Conservation (phyloP, 108 stramenopile genomes). For the Skeletonema marinoi region DNA sequence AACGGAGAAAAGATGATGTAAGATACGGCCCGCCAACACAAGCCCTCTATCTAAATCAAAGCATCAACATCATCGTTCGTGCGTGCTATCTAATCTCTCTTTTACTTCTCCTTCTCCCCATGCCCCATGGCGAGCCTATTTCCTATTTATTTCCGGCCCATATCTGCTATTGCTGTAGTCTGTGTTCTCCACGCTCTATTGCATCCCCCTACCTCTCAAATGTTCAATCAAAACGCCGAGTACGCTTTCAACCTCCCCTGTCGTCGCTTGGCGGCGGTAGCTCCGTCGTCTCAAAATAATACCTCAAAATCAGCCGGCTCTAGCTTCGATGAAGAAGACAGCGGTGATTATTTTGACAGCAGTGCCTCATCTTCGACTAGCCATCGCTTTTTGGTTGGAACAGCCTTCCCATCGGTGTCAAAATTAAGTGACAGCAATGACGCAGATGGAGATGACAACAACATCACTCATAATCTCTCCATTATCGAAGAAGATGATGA, state of each 20-base stretch:
- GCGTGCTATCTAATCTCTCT: too few relatives aligned
- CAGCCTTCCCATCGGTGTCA: slow-evolving; percentile 22
- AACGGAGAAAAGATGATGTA: too few relatives aligned
- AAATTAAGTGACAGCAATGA: slow-evolving; percentile 15
- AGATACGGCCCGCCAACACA: too few relatives aligned
- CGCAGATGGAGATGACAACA: background rate
- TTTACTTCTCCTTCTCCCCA: too few relatives aligned
- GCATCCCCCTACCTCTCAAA: background rate
- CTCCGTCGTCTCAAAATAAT: slow-evolving; percentile 11
- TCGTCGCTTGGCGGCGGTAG: slow-evolving; percentile 40
- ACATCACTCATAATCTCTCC: background rate
- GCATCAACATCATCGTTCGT: too few relatives aligned
- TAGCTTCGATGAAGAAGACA: background rate
- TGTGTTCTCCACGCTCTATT: background rate
- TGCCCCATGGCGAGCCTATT: too few relatives aligned
- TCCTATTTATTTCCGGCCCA: too few relatives aligned
- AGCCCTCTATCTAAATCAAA: too few relatives aligned
- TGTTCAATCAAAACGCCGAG: slow-evolving; percentile 38
- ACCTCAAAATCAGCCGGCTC: background rate
- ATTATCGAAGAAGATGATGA: slow-evolving; percentile 29
- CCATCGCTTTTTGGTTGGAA: slow-evolving; percentile 20
- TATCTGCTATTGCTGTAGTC: too few relatives aligned
- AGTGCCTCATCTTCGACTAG: background rate
- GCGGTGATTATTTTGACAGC: background rate
- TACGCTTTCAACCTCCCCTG: slow-evolving; percentile 43